Conservation (phyloP, 805 yeast genomes). For the Lachancea meyersii region DNA sequence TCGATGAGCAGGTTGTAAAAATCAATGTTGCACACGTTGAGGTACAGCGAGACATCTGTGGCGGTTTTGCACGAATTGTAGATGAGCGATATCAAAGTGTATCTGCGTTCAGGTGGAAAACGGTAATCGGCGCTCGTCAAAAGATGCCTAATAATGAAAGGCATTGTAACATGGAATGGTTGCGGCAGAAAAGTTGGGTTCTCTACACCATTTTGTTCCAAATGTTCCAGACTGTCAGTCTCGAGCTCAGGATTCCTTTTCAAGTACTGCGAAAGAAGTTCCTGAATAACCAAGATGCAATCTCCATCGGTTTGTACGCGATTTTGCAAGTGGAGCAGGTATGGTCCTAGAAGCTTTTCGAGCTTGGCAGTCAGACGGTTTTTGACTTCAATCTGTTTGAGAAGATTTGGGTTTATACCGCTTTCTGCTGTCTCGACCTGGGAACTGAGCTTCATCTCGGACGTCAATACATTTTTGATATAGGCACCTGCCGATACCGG, state of each 20-base stretch:
- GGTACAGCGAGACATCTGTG: slow-evolving; percentile 24
- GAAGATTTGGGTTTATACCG: slow-evolving; percentile 4
- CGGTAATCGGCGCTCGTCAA: slow-evolving; percentile 14
- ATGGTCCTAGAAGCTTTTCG: slow-evolving; percentile 20
- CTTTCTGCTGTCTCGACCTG: not conserved
- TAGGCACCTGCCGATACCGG: not conserved
- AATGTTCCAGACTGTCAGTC: slow-evolving; percentile 15
- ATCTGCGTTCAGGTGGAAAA: slow-evolving; percentile 24
- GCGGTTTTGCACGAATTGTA: slow-evolving; percentile 25
- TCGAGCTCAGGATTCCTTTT: slow-evolving; percentile 14
- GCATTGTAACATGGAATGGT: slow-evolving; percentile 26
- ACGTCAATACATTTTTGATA: not conserved
- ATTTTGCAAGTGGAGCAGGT: slow-evolving; percentile 10
- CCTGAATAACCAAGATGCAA: slow-evolving; percentile 15
- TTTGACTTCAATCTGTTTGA: slow-evolving; percentile 17
- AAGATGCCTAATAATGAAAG: slow-evolving; percentile 20
- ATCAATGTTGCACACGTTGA: slow-evolving; percentile 28
- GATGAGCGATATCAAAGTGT: slow-evolving; percentile 21
- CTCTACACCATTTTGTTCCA: slow-evolving; percentile 10
- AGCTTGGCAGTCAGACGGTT: slow-evolving; percentile 21
- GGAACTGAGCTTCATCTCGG: not conserved
- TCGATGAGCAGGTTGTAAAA: slow-evolving; percentile 28
- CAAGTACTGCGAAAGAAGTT: slow-evolving; percentile 12
- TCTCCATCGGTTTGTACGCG: slow-evolving; percentile 24
- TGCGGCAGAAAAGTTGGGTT: slow-evolving; percentile 18